phyloP scores from a whole-genome alignment of 2,329 filamentous ascomycete species.

The Paradendryphiella salina region DNA sequence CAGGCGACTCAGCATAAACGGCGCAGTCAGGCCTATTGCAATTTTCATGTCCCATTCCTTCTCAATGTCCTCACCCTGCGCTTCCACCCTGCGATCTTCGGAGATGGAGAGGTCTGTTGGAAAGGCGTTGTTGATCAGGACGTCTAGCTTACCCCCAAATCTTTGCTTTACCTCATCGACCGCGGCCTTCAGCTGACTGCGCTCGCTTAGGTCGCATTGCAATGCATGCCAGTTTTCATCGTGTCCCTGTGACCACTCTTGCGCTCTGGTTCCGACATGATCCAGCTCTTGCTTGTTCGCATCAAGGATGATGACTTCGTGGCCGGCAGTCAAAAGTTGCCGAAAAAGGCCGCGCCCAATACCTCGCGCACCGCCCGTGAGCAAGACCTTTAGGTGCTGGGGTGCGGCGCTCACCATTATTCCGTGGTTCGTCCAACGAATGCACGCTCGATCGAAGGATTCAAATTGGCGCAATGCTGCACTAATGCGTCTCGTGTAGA shows the following conservation, averaged over 20 bases:
- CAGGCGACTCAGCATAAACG: slow-evolving; percentile 38
- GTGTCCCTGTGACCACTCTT: slow-evolving; percentile 26
- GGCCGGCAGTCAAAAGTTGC: slow-evolving; percentile 49
- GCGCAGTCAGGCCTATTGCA: slow-evolving; percentile 41
- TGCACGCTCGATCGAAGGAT: too few species aligned
- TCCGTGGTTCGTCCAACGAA: too few species aligned
- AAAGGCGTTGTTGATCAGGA: slow-evolving; percentile 45
- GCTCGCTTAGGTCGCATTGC: slow-evolving; percentile 49
- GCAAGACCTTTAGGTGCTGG: slow-evolving; percentile 36
- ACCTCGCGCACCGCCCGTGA: slow-evolving; percentile 52
- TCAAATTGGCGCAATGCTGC: too few species aligned
- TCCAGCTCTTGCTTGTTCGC: slow-evolving; percentile 48
- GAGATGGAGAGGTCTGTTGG: slow-evolving; percentile 34
- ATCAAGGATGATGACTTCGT: slow-evolving; percentile 53
- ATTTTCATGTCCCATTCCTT: slow-evolving; percentile 43
- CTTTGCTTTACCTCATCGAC: slow-evolving; percentile 44
- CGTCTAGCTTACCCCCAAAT: slow-evolving; percentile 41
- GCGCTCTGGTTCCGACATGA: slow-evolving; percentile 40
- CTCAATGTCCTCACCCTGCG: slow-evolving; percentile 36
- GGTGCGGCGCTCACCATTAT: slow-evolving; percentile 4
- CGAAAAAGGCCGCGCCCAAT: slow-evolving; percentile 53
- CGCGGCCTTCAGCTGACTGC: slow-evolving; percentile 42
- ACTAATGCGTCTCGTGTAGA: too few species aligned
- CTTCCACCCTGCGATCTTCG: slow-evolving; percentile 36
- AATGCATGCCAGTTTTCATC: slow-evolving; percentile 25